Evolutionary conservation across 2,329 filamentous ascomycete species (phyloP), one percentile per base, ranked within the genome.

Genomic region (Colletotrichum magnum): DNA sequence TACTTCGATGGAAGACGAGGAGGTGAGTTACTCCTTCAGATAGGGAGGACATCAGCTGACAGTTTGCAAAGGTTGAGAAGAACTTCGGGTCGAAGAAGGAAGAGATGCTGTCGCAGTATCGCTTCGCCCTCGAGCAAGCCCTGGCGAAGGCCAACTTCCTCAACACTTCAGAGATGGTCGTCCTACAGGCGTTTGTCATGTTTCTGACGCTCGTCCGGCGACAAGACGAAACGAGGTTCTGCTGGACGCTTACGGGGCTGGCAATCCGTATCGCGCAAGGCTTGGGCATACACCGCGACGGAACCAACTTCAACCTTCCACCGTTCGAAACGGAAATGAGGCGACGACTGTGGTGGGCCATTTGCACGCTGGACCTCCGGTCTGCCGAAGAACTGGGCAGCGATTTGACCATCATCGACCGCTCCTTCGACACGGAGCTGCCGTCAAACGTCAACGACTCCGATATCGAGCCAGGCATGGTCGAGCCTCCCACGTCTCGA

Each of bases 281-380:
- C 2, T 84, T 90, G 72, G 89, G 89, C 1, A 80, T 92, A 2
- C 89, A 92, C 73, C 84, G 87, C 5, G 88, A 91, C 60, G 83
- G 84, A 12, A 78, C 80, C 4, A 77, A 82, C 53, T 82, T 90
- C 45, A 83, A 82, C 1, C 78, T 92, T 5, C 81, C 84, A 0
- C 85, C 87, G 0, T 90, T 88, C 66, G 88, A 91, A 64, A 84
- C 84, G 1, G 88, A 92, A 74, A 86, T 90, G 77, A 82, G 89
- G 45, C 82, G 89, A 24, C 82, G 90, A 2, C 75, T 91, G 0
- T 92, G 89, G 87, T 90, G 87, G 84, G 81, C 85, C n/a, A 82
- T 92, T 10, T 79, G 89, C 48, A 80, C 86, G 3, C 79, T 91
- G 0, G 90, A 92, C 72, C 77, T 87, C 3, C 83, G 86, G 9